Conservation (phyloP, 352 stramenopile genomes). For the Globisporangium nagaii region DNA sequence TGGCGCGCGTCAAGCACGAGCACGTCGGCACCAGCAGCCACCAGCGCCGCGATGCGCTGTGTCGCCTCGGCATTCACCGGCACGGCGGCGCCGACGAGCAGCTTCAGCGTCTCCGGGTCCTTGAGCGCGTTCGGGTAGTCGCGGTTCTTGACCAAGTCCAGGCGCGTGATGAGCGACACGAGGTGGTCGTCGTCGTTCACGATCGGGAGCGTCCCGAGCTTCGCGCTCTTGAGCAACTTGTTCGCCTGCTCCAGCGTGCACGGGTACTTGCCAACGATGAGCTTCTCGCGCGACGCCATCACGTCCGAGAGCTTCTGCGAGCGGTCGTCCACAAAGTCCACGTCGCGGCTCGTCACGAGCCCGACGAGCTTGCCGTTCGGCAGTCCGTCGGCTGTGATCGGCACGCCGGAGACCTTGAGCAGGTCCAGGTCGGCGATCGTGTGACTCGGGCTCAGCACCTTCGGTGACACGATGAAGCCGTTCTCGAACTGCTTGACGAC, state of each 20-base stretch:
- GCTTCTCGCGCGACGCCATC: conserved; percentile 73
- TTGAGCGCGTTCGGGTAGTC: conserved; percentile 94
- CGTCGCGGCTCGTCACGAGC: conserved; percentile 97
- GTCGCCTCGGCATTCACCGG: conserved; percentile 92
- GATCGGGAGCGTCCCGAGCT: conserved; percentile 98
- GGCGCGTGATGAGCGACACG: conserved; percentile 95
- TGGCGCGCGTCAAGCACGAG: conserved; percentile 98
- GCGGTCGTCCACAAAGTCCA: conserved; percentile 95
- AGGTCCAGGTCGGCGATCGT: conserved; percentile 92
- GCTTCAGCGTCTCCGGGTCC: conserved; percentile 90
- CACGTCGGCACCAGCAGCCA: conserved; percentile 94
- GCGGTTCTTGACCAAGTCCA: conserved; percentile 95
- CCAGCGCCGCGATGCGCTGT: conserved; percentile 78
- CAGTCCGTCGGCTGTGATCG: conserved; percentile 95
- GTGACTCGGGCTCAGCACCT: conserved; percentile 89
- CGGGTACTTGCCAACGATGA: conserved; percentile 91
- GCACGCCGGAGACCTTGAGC: conserved; percentile 96
- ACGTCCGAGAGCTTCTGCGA: conserved; percentile 50
- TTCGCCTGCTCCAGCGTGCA: conserved; percentile 94
- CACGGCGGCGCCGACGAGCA: conserved; percentile 96
- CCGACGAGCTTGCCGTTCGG: conserved; percentile 94
- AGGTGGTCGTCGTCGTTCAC: conserved; percentile 94
- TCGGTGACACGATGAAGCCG: conserved; percentile 98
- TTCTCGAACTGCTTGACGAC: conserved; percentile 98
- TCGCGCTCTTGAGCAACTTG: conserved; percentile 94